phyloP scores from a whole-genome alignment of 139 green algal species.

The Edaphochlamys debaryana region DNA sequence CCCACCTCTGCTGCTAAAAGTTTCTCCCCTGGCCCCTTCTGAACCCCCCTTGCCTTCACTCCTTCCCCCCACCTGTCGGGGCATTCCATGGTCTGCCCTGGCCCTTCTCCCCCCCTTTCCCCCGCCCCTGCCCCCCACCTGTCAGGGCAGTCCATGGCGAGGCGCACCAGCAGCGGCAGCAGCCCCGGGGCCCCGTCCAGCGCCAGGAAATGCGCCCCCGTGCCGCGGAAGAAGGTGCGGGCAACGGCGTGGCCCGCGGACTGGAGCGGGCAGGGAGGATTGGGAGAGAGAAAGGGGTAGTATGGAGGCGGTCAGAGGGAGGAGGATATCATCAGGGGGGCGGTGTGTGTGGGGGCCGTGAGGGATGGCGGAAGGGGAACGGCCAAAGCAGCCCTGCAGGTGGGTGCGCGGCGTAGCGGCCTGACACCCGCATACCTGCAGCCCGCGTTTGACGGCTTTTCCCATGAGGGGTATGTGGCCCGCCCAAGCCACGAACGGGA shows the following conservation, averaged over 20 bases:
- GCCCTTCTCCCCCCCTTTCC: too few relatives aligned
- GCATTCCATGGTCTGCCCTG: conserved; percentile 16
- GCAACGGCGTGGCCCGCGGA: conserved; percentile 9
- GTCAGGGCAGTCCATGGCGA: conserved; percentile 20
- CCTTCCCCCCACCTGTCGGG: conserved; percentile 24
- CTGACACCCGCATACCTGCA: conserved; percentile 7
- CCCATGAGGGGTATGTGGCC: conserved; percentile 26
- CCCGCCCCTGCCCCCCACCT: too few relatives aligned
- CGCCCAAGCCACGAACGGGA: conserved; percentile 45
- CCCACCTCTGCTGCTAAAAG: too few relatives aligned
- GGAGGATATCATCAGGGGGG: background rate
- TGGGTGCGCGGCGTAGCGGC: too few relatives aligned
- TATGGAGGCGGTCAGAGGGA: background rate
- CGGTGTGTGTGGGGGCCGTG: background rate
- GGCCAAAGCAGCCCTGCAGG: too few relatives aligned
- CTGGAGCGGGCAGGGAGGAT: background rate
- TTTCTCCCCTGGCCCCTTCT: too few relatives aligned
- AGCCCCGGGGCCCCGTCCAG: conserved; percentile 30
- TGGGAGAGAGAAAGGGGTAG: background rate
- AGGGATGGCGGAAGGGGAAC: too few relatives aligned
- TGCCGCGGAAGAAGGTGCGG: conserved; percentile 23
- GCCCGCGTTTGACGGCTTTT: background rate
- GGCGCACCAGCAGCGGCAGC: conserved; percentile 13
- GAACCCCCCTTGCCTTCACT: too few relatives aligned
- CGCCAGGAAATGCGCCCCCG: conserved; percentile 47